Base-by-base conservation (phyloP, 208 protist genomes). In the Wallacemonas sp. region DNA sequence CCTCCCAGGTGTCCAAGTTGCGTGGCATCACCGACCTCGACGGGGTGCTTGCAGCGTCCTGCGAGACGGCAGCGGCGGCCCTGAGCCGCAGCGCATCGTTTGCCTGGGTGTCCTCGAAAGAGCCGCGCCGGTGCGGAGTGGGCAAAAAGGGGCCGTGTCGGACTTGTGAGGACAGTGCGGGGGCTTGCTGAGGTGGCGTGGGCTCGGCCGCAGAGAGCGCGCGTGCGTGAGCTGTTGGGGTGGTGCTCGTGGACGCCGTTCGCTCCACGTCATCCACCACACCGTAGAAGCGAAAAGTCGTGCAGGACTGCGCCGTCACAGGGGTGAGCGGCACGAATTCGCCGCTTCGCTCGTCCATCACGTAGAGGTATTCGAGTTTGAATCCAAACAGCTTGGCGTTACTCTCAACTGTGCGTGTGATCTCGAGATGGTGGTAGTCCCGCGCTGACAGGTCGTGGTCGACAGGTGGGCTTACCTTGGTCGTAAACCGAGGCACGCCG, bases 381-480 rank as follows among this genome's bases (percentile, higher is more conserved):
- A 58, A 58, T 11, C 51, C 51, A 24, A 42, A 58, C 1, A 58
- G 51, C 51, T 58, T 58, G 12, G 51, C 51, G 51, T 58, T 58
- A 2, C 1, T 17, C n/a, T 58, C 51, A 5, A 58, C 24, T 5
- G 51, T 24, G 51, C 51, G 51, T 21, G 51, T 58, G 51, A 58
- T 58, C 22, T 58, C 51, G 28, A 58, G 51, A 19, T 58, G 51
- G 51, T 58, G 51, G 51, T 58, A 39, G 14, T n/a, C 28, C 9
- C 8, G 38, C 26, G 11, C 56, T 14, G 14, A 0, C 4, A 15
- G 47, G 22, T 19, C 3, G 19, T 53, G 47, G 41, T 55, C 51
- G 22, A 17, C 53, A 21, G 41, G 70, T 24, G 55, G 63, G 24
- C 44, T 51, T 4, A 75, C 54, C 55, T 60, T 65, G 42, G 42